phyloP scores from a whole-genome alignment of 2,329 filamentous ascomycete species.

The Phialophora expanda region DNA sequence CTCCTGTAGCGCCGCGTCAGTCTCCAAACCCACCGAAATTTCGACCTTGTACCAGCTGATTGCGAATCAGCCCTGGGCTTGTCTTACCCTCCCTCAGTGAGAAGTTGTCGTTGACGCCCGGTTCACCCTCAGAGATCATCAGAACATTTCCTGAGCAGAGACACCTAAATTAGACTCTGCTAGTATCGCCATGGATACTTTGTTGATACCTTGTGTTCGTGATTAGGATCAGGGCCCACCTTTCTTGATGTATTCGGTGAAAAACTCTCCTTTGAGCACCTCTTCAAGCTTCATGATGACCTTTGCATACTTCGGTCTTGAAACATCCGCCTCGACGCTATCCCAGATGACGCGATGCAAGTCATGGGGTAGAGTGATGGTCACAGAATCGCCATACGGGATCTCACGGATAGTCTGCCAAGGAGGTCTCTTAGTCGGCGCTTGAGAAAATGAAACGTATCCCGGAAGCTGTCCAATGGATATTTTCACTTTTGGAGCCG shows the following conservation, averaged over 20 bases:
- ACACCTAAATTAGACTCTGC: background rate
- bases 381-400: constrained; percentile 69
- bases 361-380: constrained; percentile 72
- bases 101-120: constrained; percentile 73
- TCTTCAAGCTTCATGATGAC: constrained; percentile 75
- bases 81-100: constrained; percentile 68
- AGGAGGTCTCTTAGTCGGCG: constrained; percentile 74
- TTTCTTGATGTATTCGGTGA: constrained; percentile 81
- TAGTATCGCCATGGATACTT: background rate
- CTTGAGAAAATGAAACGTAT: constrained; percentile 72
- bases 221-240: constrained; percentile 54
- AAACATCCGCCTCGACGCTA: constrained; percentile 55
- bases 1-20: constrained; percentile 55
- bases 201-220: constrained; percentile 15
- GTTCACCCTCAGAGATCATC: constrained; percentile 81
- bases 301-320: constrained; percentile 63
- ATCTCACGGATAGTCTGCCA: constrained; percentile 72
- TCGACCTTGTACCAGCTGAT: constrained; percentile 1
- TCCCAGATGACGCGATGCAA: constrained; percentile 52
- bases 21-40: background rate
- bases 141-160: constrained; percentile 68
- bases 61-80: background rate
- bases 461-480: constrained; percentile 61
- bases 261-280: constrained; percentile 75
- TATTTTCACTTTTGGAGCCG: constrained; percentile 59